These are phyloP conservation scores for Chimonanthus salicifolius DNA, from an alignment of 164 flowering plant species.

Conservation along the genomic window DNA sequence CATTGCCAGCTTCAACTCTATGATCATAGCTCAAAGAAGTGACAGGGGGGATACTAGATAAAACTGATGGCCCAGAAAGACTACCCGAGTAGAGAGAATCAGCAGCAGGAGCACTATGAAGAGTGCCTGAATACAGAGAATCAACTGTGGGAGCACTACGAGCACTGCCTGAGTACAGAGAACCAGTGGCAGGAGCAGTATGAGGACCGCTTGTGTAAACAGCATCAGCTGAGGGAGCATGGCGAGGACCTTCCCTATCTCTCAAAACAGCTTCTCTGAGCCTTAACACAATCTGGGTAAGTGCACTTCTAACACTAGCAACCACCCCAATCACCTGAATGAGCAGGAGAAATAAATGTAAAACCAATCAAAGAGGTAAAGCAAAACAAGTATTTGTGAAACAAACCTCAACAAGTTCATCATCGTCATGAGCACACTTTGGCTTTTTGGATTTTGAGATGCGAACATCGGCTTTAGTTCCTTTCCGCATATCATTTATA, in stretches of 20 bases:
- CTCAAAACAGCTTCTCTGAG: conserved; percentile 77
- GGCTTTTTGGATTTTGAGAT: conserved; percentile 76
- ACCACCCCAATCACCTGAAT: conserved; percentile 68
- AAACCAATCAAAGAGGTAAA: background rate
- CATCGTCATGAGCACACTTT: conserved; percentile 48
- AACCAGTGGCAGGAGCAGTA: background rate
- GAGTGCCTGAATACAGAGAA: background rate
- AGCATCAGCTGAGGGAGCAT: conserved; percentile 16
- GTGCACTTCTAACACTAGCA: conserved; percentile 80
- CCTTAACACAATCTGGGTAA: conserved; percentile 79
- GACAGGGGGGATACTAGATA: conserved; percentile 44
- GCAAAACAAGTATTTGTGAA: background rate
- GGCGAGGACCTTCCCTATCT: conserved; percentile 42
- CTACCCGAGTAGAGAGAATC: conserved; percentile 44
- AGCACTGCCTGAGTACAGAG: conserved; percentile 35
- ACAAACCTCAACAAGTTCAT: conserved; percentile 85
- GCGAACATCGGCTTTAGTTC: conserved; percentile 78
- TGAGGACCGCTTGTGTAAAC: conserved; percentile 44
- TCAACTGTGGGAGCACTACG: conserved; percentile 11
- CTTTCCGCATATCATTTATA: conserved; percentile 84
- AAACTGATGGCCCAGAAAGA: conserved; percentile 44
- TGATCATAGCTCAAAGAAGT: conserved; percentile 63
- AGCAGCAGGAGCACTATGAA: conserved; percentile 37
- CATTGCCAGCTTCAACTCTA: conserved; percentile 38
- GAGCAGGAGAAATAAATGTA: background rate